Conservation (phyloP, 2,329 filamentous ascomycete genomes). For the Talaromyces sp. region DNA sequence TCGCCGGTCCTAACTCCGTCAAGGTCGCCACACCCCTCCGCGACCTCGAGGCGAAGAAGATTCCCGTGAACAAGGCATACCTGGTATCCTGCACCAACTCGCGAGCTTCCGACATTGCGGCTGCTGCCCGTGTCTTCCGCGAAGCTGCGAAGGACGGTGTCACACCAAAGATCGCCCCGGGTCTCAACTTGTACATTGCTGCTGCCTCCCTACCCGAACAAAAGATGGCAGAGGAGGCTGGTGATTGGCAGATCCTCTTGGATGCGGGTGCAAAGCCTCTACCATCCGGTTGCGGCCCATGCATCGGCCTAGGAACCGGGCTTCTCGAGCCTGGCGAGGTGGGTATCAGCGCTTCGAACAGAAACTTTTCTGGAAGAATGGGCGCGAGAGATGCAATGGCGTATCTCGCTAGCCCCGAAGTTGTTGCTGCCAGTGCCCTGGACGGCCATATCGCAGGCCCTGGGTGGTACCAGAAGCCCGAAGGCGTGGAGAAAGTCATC, state of each 20-base stretch:
- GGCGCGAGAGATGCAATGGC: conserved; percentile 72
- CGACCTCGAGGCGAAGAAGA: conserved; percentile 66
- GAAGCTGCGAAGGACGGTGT: conserved; percentile 63
- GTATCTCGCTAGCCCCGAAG: conserved; percentile 82
- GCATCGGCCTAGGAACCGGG: conserved; percentile 78
- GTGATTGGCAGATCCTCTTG: conserved; percentile 78
- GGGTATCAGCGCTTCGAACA: conserved; percentile 75
- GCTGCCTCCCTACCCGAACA: conserved; percentile 79
- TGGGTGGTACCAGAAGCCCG: conserved; percentile 69
- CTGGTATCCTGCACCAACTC: conserved; percentile 88
- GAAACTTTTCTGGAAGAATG: conserved; percentile 91
- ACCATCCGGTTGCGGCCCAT: conserved; percentile 71
- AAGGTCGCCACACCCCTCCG: conserved; percentile 75
- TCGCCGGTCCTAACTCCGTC: conserved; percentile 84
- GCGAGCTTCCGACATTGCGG: conserved; percentile 70
- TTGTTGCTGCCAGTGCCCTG: conserved; percentile 85
- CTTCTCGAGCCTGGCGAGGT: conserved; percentile 80
- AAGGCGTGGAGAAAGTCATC: conserved; percentile 55
- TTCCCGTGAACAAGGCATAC: conserved; percentile 78
- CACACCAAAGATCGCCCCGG: conserved; percentile 63
- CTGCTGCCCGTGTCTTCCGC: conserved; percentile 78
- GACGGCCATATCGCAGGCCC: conserved; percentile 54
- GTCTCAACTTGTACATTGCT: conserved; percentile 83
- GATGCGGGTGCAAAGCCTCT: conserved; percentile 71
- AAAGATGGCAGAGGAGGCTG: conserved; percentile 65